Base-by-base conservation (phyloP, 495 filamentous ascomycete species). In the Aspergillus leporis region DNA sequence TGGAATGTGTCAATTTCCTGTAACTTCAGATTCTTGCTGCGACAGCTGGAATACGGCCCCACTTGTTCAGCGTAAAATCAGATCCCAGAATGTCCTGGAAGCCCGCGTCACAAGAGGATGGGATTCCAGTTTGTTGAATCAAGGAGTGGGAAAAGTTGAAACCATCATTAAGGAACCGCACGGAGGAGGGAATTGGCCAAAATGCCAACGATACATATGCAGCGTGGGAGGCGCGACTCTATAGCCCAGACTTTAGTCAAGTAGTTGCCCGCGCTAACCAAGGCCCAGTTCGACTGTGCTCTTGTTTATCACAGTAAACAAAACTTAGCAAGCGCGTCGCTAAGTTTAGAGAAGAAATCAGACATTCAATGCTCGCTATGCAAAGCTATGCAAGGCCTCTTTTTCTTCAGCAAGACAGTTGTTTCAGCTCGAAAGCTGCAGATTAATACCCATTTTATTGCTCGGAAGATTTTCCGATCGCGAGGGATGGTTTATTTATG, bases 1-100 rank as follows among this genome's bases (percentile, higher is more conserved):
- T 38, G 57, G 51, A 57, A 59, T 62, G 55, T 51, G 59, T 19
- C 54, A 56, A 38, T 22, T 31, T 40, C 7, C 28, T 53, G 8
- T 22, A 45, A 30, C 21, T 28, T 4, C 10, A n/a, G 19, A 25
- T 31, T 5, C 13, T 40, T 13, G 36, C 21, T 38, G 14, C 54
- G 41, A 38, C 22, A 31, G 34, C 2, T 34, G 30, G 28, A 49
- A 47, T 48, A 32, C 28, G 18, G 21, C 51, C 51, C 51, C 51
- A 40, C 51, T 25, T 21, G 12, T 53, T 31, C 34, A 36, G 18
- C 34, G 38, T 41, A 41, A n/a, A 14, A 18, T 18, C 1, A n/a
- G 38, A 41, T 7, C 14, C 38, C 38, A n/a, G 38, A 41, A n/a
- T 28, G 21, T 22, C 34, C n/a, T 46, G 12, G 22, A 47, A 31